These are phyloP conservation scores for Saccharomycopsis sp. DNA, from an alignment of 805 yeast genomes.

Conservation along the genomic window DNA sequence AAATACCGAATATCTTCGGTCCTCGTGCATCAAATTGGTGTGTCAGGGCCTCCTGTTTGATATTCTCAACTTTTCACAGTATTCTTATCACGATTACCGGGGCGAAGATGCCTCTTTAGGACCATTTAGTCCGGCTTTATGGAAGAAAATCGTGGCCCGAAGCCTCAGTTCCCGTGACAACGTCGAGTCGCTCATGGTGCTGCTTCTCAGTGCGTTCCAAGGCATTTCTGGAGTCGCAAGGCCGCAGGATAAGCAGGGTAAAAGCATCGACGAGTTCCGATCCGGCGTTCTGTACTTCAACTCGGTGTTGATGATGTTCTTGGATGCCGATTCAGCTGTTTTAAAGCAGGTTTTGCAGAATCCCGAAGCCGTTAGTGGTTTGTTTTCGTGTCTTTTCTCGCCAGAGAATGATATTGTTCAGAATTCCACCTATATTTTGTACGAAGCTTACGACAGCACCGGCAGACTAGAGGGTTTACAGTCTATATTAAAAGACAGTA, in stretches of 20 bases:
- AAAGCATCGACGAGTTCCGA: slow-evolving; percentile 13
- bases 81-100: slow-evolving; percentile 31
- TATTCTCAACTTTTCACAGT: slow-evolving; percentile 36
- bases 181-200: slow-evolving; percentile 19
- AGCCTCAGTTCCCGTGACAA: background rate
- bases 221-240: slow-evolving; percentile 28
- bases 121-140: slow-evolving; percentile 26
- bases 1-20: slow-evolving; percentile 4
- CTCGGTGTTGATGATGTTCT: slow-evolving; percentile 33
- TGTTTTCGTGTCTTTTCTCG: slow-evolving; percentile 71
- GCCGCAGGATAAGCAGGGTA: slow-evolving; percentile 19
- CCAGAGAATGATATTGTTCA: slow-evolving; percentile 54
- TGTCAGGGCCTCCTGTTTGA: slow-evolving; percentile 41
- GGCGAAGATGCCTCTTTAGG: slow-evolving; percentile 28
- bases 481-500: slow-evolving; percentile 40
- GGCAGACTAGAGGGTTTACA: slow-evolving; percentile 76
- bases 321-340: slow-evolving; percentile 34
- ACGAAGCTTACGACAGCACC: slow-evolving; percentile 71
- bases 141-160: slow-evolving; percentile 26
- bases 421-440: slow-evolving; percentile 61
- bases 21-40: slow-evolving; percentile 25
- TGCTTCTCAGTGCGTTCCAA: slow-evolving; percentile 25
- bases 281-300: slow-evolving; percentile 23
- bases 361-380: slow-evolving; percentile 45
- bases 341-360: slow-evolving; percentile 35